Percentiles rank a stretch among this genome's conserved stretches.
Conservation (phyloP, 345 rosid genomes). For the Kernera saxatilis region DNA sequence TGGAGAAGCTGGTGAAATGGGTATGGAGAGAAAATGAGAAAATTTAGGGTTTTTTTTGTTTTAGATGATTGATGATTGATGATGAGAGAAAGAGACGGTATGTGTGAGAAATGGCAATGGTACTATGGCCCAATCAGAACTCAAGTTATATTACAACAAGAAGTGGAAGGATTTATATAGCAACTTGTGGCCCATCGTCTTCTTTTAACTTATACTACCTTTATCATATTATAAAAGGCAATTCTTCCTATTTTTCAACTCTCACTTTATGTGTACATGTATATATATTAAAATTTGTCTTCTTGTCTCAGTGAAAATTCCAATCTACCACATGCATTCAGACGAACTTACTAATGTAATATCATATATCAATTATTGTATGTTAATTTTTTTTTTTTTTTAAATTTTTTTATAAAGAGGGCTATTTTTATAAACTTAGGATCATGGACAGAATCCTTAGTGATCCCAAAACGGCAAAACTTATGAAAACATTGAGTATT, state of each 20-base stretch:
- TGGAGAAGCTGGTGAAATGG: conserved; percentile 23
- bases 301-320: conserved; percentile 9
- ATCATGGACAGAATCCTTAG: neutral
- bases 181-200: conserved; percentile 40
- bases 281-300: conserved; percentile 2
- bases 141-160: conserved; percentile 28
- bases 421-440: neutral
- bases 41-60: conserved; percentile 12
- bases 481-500: neutral
- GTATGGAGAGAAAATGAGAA: conserved; percentile 24
- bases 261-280: neutral
- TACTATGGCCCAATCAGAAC: conserved; percentile 31
- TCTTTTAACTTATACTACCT: conserved; percentile 5
- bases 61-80: conserved; percentile 17
- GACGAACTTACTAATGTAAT: neutral
- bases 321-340: conserved; percentile 15
- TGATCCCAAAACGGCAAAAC: neutral
- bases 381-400: neutral
- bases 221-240: neutral
- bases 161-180: conserved; percentile 36
- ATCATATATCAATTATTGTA: neutral
- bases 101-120: conserved; percentile 19
- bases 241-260: conserved; percentile 18
- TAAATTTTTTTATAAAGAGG: neutral
- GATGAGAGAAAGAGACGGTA: conserved; percentile 26